These are phyloP conservation scores for Mrakia gelida DNA, from an alignment of 768 basidiomycete species.

Conservation along the genomic window DNA sequence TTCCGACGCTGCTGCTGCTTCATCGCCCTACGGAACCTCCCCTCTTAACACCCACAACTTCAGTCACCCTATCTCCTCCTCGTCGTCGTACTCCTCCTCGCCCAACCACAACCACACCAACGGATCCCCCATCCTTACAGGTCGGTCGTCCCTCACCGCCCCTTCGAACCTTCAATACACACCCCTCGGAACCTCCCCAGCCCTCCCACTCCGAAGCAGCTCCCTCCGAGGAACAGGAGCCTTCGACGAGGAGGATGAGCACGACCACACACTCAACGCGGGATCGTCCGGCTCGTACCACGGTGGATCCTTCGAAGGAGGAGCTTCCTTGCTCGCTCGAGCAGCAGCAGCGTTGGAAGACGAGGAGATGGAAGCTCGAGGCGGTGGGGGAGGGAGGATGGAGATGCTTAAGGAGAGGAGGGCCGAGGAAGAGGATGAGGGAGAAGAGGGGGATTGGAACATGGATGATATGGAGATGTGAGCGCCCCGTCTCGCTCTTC, in stretches of 20 bases:
- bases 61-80: not conserved
- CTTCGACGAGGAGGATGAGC: slow-evolving; percentile 22
- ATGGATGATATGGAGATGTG: slow-evolving; percentile 18
- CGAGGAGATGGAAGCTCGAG: not conserved
- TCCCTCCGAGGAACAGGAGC: slow-evolving; percentile 24
- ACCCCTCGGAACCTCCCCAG: slow-evolving; percentile 20
- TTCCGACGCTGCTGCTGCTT: not conserved
- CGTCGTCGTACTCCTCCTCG: not conserved
- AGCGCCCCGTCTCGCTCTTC: not conserved
- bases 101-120: not conserved
- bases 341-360: not conserved
- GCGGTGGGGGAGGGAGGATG: not conserved
- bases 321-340: not conserved
- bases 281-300: not conserved
- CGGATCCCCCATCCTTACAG: not conserved
- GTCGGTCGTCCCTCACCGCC: not conserved
- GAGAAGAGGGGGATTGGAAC: slow-evolving; percentile 19
- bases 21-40: slow-evolving; percentile 3
- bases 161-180: not conserved
- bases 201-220: slow-evolving; percentile 13
- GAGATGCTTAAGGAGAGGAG: slow-evolving; percentile 8
- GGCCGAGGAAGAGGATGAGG: not conserved
- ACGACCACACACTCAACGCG: not conserved
- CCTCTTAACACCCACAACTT: not conserved
- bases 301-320: not conserved